A percentile compares a stretch with the other conserved stretches of the same genome.
Conservation (phyloP, 257 asterid genomes). For the Ballota nigra region DNA sequence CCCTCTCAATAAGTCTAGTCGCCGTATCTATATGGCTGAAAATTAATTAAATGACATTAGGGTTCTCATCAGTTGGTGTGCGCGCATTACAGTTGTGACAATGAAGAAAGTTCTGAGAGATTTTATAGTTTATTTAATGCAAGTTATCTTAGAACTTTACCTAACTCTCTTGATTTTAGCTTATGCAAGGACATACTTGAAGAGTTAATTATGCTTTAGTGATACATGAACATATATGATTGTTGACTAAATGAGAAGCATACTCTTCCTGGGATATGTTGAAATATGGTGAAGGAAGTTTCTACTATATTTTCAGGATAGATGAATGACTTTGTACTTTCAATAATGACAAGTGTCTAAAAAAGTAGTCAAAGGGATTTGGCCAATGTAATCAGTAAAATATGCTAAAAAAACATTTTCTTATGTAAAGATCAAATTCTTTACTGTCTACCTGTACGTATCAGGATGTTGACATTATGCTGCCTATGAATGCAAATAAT, state of each 20-base stretch:
- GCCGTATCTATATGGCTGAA: background rate
- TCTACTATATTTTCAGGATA: constrained; percentile 7
- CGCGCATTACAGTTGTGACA: background rate
- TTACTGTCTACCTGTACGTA: background rate
- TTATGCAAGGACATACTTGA: background rate
- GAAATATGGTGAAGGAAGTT: background rate
- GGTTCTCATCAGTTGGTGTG: background rate
- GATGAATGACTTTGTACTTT: background rate
- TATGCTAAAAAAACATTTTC: constrained; percentile 4
- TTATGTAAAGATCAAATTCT: background rate
- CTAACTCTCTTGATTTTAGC: background rate
- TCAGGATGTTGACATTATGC: constrained; percentile 11
- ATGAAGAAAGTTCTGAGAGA: background rate
- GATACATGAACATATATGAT: background rate
- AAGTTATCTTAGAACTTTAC: background rate
- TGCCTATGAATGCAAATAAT: constrained; percentile 21
- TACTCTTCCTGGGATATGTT: background rate
- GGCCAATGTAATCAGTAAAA: background rate
- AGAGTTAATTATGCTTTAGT: background rate
- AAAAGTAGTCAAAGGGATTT: constrained; percentile 1
- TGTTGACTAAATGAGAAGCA: background rate
- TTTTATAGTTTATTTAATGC: background rate
- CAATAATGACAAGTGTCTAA: background rate
- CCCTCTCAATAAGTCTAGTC: background rate
- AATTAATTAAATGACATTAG: background rate